Conservation (phyloP, 768 basidiomycete genomes). For the Tulasnella sp. region DNA sequence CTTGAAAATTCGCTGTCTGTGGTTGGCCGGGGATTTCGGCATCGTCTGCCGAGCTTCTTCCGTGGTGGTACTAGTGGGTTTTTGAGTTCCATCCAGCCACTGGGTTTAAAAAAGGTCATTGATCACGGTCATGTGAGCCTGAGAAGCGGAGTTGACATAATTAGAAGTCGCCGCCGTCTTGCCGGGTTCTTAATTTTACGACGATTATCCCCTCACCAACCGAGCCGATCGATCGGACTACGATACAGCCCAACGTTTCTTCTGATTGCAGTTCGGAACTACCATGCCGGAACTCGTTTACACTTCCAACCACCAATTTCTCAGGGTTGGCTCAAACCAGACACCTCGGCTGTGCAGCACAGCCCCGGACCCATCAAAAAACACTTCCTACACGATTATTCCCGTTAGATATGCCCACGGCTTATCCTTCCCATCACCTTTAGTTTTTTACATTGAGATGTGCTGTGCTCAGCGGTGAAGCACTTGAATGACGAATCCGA, state of each 20-base stretch:
- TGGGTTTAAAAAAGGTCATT: background rate
- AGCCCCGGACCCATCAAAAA: background rate
- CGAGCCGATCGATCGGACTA: background rate
- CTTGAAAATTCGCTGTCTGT: no score
- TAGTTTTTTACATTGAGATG: background rate
- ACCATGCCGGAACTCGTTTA: background rate
- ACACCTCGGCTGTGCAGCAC: background rate
- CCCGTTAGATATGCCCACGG: background rate
- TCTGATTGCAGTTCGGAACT: background rate
- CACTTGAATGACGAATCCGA: background rate
- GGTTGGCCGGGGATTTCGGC: background rate
- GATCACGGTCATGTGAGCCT: background rate
- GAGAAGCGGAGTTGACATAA: background rate
- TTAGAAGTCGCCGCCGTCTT: background rate
- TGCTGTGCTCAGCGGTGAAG: background rate
- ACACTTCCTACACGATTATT: background rate
- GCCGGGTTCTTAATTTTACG: no score
- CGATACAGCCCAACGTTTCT: background rate
- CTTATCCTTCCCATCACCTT: background rate
- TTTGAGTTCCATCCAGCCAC: background rate
- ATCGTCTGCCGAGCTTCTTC: background rate
- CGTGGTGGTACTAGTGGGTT: background rate
- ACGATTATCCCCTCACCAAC: no score
- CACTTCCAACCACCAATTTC: background rate
- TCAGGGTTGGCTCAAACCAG: background rate